These are phyloP conservation scores for Dactylellina leptospora DNA, from an alignment of 2,329 filamentous ascomycete species.

Conservation along the genomic window DNA sequence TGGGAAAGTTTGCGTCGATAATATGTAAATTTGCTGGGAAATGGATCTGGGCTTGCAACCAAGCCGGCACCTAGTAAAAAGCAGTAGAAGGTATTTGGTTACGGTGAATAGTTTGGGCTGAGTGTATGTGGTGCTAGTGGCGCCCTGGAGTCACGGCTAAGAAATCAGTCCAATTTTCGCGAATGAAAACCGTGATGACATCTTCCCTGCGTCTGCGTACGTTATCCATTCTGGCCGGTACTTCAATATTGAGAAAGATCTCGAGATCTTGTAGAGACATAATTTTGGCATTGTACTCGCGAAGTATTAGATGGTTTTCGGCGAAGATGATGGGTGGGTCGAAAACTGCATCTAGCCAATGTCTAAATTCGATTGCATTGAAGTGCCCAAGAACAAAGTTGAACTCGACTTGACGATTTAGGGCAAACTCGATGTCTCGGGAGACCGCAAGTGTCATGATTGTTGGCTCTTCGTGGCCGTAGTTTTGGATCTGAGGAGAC, in stretches of 20 bases:
- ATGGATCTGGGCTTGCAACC: too few relatives aligned
- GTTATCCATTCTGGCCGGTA: background rate
- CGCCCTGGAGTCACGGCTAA: constrained; percentile 25
- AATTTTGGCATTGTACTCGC: constrained; percentile 29
- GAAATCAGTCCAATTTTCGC: constrained; percentile 34
- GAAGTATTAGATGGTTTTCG: constrained; percentile 35
- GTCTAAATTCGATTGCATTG: constrained; percentile 21
- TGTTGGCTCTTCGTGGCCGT: background rate
- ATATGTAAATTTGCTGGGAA: too few relatives aligned
- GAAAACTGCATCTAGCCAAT: constrained; percentile 38
- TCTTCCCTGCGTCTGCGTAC: constrained; percentile 11
- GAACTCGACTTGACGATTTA: constrained; percentile 43
- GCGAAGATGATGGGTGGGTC: constrained; percentile 29
- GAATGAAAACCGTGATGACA: constrained; percentile 33
- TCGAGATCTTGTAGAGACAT: constrained; percentile 39
- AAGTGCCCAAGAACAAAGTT: constrained; percentile 30
- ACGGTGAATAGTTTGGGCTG: too few relatives aligned
- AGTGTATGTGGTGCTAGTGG: constrained; percentile 10
- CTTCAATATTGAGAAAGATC: constrained; percentile 33
- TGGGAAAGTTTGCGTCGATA: too few relatives aligned
- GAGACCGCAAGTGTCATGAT: constrained; percentile 20
- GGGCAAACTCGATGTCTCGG: constrained; percentile 38
- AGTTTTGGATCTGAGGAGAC: background rate
- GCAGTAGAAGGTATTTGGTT: too few relatives aligned
- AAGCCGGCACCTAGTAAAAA: too few relatives aligned